Evolutionary conservation across 2,329 filamentous ascomycete genomes (phyloP).

Genomic region (Clarireedia hainanense): DNA sequence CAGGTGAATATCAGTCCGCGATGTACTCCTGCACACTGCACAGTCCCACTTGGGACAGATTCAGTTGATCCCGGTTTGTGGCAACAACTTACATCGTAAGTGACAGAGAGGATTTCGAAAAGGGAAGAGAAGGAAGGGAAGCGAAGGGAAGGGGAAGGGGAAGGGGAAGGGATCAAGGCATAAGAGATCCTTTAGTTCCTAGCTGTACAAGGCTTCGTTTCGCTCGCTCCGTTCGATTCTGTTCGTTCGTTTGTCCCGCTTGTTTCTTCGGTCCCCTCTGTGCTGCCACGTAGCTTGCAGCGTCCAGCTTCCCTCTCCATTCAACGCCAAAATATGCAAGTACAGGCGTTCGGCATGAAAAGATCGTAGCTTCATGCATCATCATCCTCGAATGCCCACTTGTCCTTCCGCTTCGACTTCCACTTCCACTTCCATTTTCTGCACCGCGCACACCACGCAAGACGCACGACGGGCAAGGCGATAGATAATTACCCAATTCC

Average conservation of each 20-base stretch:
- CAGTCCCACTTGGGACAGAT: no score
- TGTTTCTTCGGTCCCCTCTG: slow-evolving; percentile 7
- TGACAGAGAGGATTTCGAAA: no score
- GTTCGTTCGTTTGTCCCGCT: not conserved
- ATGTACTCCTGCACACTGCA: no score
- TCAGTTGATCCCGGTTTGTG: no score
- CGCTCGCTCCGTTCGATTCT: not conserved
- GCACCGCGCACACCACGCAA: slow-evolving; percentile 11
- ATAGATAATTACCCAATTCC: no score
- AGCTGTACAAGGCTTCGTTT: not conserved
- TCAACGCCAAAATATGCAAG: slow-evolving; percentile 24
- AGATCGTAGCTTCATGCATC: slow-evolving; percentile 22
- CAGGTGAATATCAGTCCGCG: no score
- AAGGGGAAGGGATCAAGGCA: not conserved
- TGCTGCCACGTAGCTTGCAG: slow-evolving; percentile 27
- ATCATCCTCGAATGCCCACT: not conserved
- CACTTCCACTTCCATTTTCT: slow-evolving; percentile 6
- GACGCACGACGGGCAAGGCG: no score
- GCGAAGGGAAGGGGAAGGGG: not conserved
- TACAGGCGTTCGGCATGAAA: slow-evolving; percentile 14
- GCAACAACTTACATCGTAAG: no score
- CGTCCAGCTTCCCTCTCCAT: slow-evolving; percentile 7
- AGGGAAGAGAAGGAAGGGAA: not conserved
- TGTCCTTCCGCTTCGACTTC: not conserved
- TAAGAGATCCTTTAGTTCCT: not conserved